Evolutionary conservation across 176 grass and related monocot genomes (phyloP).

Genomic region (Carex parvula): DNA sequence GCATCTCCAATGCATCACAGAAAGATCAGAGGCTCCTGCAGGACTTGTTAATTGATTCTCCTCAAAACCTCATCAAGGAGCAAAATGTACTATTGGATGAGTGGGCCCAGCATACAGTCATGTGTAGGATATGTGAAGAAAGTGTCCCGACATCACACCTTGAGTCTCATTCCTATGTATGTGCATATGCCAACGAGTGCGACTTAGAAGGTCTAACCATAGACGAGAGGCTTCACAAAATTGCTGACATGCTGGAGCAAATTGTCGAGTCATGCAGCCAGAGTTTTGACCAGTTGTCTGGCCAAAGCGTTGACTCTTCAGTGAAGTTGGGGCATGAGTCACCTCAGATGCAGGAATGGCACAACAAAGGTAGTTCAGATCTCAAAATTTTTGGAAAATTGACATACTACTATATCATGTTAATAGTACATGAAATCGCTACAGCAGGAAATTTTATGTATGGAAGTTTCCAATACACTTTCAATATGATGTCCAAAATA

Average conservation of each 20-base stretch:
- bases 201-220: conserved; percentile 29
- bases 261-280: conserved; percentile 28
- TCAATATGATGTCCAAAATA: not conserved
- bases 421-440: not conserved
- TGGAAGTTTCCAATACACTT: not conserved
- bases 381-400: not conserved
- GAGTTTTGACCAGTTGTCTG: conserved; percentile 16
- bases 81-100: not conserved
- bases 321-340: conserved; percentile 14
- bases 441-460: not conserved
- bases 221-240: conserved; percentile 30
- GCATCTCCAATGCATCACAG: not conserved
- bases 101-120: conserved; percentile 10
- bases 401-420: not conserved
- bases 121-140: conserved; percentile 45
- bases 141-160: conserved; percentile 31
- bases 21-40: conserved; percentile 17
- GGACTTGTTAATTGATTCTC: conserved; percentile 17
- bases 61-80: conserved; percentile 10
- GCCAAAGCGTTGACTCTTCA: conserved; percentile 17
- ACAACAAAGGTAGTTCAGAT: conserved; percentile 30
- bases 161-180: conserved; percentile 38
- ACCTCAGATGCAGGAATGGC: conserved; percentile 37
- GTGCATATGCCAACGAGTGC: conserved; percentile 41
- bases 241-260: conserved; percentile 39